These are phyloP conservation scores for Thermothelomyces thermophilus DNA, from an alignment of 2,329 filamentous ascomycete genomes.

Conservation along the genomic window DNA sequence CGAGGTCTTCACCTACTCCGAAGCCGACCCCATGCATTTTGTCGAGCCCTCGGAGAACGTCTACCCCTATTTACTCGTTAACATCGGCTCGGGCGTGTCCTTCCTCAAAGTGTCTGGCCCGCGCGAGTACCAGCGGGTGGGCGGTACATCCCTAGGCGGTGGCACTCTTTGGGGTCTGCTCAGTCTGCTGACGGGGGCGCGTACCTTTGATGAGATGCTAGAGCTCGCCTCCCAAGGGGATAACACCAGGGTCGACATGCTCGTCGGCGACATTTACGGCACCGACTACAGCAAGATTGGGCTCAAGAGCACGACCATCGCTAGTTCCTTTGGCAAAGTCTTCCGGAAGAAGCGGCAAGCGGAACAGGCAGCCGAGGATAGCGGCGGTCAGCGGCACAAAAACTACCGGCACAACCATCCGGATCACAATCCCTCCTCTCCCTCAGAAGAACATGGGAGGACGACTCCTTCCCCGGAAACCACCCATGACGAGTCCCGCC, in stretches of 20 bases:
- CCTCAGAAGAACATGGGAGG: conserved; percentile 3
- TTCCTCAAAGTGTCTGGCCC: conserved; percentile 96
- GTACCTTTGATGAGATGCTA: conserved; percentile 97
- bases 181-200: conserved; percentile 83
- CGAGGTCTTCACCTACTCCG: conserved; percentile 95
- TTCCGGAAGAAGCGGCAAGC: conserved; percentile 86
- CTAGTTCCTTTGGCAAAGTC: conserved; percentile 93
- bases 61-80: conserved; percentile 95
- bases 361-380: conserved; percentile 71
- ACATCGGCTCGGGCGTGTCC: conserved; percentile 93
- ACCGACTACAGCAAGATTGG: conserved; percentile 95
- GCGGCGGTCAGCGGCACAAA: conserved; percentile 44
- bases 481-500: conserved; percentile 27
- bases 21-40: conserved; percentile 85
- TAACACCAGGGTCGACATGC: conserved; percentile 88
- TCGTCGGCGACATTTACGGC: conserved; percentile 97
- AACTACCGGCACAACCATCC: conserved; percentile 16
- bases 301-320: conserved; percentile 90
- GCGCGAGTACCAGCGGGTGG: conserved; percentile 79
- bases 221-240: conserved; percentile 85
- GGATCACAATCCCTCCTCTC: background rate
- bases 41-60: conserved; percentile 69
- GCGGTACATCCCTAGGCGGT: conserved; percentile 88
- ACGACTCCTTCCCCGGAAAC: background rate
- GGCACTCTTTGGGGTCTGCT: conserved; percentile 97